Base-by-base conservation (phyloP, 2,329 filamentous ascomycete species). In the Alternaria gansuensis region DNA sequence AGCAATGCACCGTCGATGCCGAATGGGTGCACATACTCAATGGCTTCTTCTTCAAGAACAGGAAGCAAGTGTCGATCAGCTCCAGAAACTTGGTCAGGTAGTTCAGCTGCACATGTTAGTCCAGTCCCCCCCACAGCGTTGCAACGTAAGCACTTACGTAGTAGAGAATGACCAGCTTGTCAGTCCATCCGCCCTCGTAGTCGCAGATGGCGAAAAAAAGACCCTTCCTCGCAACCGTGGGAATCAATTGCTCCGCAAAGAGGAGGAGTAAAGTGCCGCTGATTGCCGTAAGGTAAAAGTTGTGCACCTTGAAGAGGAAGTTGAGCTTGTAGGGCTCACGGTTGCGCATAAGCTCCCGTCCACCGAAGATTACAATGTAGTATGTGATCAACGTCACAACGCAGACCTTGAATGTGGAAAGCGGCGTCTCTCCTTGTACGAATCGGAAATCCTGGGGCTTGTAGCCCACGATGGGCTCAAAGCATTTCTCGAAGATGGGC, bases 21-120 rank as follows among this genome's bases (percentile, higher is more conserved):
- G 2, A 24, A n/a, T 44, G 14, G 40, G 40, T 31, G 48, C 26
- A 43, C 85, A 67, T 84, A 90, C 87, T 97, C 78, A 97, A 82
- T 54, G 94, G 94, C 90, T 98, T 98, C 90, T 98, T 98, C 90
- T 98, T 98, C 79, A 98, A 87, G 83, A 97, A 95, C 56, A 98
- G 85, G 86, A 98, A 98, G 78, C 94, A 89, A 60, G 94, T 98
- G 81, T 98, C 94, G 71, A 98, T 83, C 67, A 98, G 85, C 82
- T 98, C 94, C 68, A 97, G 87, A 81, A 97, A 98, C 82, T 98
- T 98, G 82, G 93, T 98, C 54, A 97, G 87, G 84, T 98, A 98
- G 85, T 96, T 98, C 77, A 98, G 86, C 93, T 97, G 75, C 17
- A 40, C 34, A 21, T 34, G 49, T 84, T 72, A 85, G 82, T 72